These are phyloP conservation scores for Firmiana major DNA, from an alignment of 345 rosid genomes.

Conservation along the genomic window DNA sequence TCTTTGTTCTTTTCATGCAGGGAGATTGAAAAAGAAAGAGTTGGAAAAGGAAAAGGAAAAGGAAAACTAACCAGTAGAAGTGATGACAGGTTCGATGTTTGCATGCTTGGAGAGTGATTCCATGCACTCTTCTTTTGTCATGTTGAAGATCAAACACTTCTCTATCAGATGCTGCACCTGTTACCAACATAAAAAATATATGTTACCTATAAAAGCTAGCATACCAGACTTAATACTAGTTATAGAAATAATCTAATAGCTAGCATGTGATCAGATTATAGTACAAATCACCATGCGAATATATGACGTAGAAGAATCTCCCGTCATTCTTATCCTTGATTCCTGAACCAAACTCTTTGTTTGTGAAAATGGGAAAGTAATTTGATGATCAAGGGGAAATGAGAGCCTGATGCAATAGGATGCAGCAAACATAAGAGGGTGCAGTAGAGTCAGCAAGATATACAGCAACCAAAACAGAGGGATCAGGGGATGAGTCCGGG, in stretches of 20 bases:
- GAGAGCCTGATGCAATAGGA: not conserved
- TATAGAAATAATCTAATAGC: not conserved
- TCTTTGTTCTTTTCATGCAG: not conserved
- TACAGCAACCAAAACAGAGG: not conserved
- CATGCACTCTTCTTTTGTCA: slow-evolving; percentile 92
- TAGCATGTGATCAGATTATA: not conserved
- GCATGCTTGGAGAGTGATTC: slow-evolving; percentile 94
- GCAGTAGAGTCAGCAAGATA: not conserved
- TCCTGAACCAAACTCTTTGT: not conserved
- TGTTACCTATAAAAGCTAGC: not conserved
- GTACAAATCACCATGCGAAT: slow-evolving; percentile 65
- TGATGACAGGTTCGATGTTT: slow-evolving; percentile 79
- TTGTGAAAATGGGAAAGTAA: not conserved
- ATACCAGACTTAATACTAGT: not conserved
- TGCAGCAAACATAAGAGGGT: not conserved
- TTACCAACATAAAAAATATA: not conserved
- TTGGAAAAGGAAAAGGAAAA: not conserved
- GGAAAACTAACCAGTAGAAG: slow-evolving; percentile 64
- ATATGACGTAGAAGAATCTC: slow-evolving; percentile 76
- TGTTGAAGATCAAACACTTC: slow-evolving; percentile 79
- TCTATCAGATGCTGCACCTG: slow-evolving; percentile 94
- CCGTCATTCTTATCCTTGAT: slow-evolving; percentile 31
- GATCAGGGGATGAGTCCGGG: slow-evolving; percentile 37
- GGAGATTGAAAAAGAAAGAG: not conserved
- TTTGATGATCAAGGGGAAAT: not conserved